phyloP scores from a whole-genome alignment of 352 stramenopile species.

The Phytophthora agathidicida region DNA sequence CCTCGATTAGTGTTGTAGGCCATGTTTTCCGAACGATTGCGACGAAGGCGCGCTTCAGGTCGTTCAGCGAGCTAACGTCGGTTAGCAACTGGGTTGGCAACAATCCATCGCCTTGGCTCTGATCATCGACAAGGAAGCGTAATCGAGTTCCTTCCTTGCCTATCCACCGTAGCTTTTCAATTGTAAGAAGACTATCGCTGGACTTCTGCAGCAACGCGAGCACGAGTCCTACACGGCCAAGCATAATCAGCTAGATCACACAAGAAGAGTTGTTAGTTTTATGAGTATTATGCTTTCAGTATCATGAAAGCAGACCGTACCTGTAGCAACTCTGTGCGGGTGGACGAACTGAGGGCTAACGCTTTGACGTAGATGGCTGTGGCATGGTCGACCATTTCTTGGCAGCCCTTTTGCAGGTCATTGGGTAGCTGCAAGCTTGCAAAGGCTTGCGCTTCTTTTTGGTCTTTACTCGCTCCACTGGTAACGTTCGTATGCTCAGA shows the following conservation, averaged over 20 bases:
- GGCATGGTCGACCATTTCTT: constrained; percentile 37
- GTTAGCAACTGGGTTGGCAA: constrained; percentile 24
- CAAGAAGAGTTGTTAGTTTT: constrained; percentile 8
- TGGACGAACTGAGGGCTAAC: constrained; percentile 31
- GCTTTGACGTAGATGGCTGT: constrained; percentile 44
- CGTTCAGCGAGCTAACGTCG: constrained; percentile 32
- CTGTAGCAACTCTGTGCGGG: constrained; percentile 50
- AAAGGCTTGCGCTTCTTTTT: constrained; percentile 33
- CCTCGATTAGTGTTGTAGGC: constrained; percentile 29
- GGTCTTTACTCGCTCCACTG: constrained; percentile 9
- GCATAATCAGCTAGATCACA: constrained; percentile 38
- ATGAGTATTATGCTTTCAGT: neutral
- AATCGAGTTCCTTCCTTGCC: constrained; percentile 30
- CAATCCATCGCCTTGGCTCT: constrained; percentile 32
- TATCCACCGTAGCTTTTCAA: constrained; percentile 27
- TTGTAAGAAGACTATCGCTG: constrained; percentile 12
- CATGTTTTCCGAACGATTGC: constrained; percentile 35
- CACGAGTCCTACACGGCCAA: constrained; percentile 46
- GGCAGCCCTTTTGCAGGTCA: constrained; percentile 30
- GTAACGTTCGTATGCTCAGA: constrained; percentile 18
- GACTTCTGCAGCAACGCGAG: constrained; percentile 24
- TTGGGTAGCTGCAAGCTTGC: constrained; percentile 23
- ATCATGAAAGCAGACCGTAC: constrained; percentile 14
- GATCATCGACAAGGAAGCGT: constrained; percentile 25
- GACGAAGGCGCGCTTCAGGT: constrained; percentile 42